These are phyloP conservation scores for Saturnispora sanitii DNA, from an alignment of 805 yeast species.

Conservation along the genomic window DNA sequence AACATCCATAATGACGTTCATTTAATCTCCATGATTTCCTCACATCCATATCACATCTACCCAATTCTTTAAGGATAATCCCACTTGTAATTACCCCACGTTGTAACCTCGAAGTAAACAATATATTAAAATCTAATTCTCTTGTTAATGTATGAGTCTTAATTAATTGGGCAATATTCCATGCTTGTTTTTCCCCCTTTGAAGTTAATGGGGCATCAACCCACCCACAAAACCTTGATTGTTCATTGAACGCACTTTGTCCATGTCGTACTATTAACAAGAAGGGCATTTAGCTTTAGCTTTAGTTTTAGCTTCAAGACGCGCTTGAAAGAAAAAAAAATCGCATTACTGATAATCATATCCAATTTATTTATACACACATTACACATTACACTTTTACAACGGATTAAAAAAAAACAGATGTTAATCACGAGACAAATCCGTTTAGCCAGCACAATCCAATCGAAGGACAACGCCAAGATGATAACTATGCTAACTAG, in stretches of 20 bases:
- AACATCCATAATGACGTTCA: conserved; percentile 76
- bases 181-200: conserved; percentile 61
- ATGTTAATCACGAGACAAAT: no score
- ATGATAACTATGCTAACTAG: conserved; percentile 21
- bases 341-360: no score
- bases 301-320: neutral
- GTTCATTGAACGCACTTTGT: conserved; percentile 69
- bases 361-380: no score
- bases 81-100: conserved; percentile 70
- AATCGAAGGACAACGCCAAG: conserved; percentile 23
- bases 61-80: conserved; percentile 49
- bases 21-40: conserved; percentile 70
- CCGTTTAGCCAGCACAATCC: conserved; percentile 21
- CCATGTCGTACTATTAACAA: conserved; percentile 70
- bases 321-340: neutral
- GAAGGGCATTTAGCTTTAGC: conserved; percentile 11
- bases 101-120: conserved; percentile 55
- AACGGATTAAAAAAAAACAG: no score
- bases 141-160: conserved; percentile 37
- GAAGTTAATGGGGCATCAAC: conserved; percentile 62
- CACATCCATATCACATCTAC: conserved; percentile 38
- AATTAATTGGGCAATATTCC: conserved; percentile 46
- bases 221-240: conserved; percentile 79
- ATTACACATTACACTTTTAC: no score
- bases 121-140: conserved; percentile 25